Evolutionary conservation across 208 protist genomes (phyloP).

Genomic region (Leishmania martiniquensis): DNA sequence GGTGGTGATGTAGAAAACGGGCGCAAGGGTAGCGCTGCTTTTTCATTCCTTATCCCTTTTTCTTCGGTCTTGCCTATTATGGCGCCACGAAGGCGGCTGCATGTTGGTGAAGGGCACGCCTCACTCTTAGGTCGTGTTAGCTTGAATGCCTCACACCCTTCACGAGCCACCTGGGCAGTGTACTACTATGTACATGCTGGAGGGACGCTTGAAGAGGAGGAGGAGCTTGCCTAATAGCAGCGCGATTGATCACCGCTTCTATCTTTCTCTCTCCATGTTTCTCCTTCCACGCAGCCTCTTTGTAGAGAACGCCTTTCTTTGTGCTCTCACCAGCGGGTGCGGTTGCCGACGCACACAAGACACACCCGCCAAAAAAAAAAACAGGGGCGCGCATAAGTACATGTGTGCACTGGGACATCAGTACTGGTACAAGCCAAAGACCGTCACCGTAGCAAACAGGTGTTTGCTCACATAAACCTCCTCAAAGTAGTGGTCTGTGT

Average conservation of each 20-base stretch:
- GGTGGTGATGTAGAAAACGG: background rate
- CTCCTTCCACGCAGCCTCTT: background rate
- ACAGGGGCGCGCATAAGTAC: background rate
- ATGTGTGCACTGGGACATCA: conserved; percentile 24
- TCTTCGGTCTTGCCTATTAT: background rate
- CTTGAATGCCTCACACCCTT: background rate
- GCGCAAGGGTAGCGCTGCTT: too few relatives aligned
- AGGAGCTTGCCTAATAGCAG: background rate
- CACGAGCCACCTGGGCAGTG: too few relatives aligned
- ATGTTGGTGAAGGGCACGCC: background rate
- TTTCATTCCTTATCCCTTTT: background rate
- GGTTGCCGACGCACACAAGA: too few relatives aligned
- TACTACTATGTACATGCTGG: conserved; percentile 7
- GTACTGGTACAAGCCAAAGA: conserved; percentile 95
- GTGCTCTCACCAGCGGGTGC: background rate
- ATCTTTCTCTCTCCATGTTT: background rate
- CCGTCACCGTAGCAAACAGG: conserved; percentile 92
- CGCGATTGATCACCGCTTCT: background rate
- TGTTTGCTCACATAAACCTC: conserved; percentile 91
- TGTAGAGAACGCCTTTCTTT: background rate
- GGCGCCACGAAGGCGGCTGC: background rate
- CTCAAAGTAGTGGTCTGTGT: conserved; percentile 95
- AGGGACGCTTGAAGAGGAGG: background rate
- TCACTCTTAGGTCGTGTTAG: background rate
- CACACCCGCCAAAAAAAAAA: too few relatives aligned